Base-by-base conservation (phyloP, 2,329 filamentous ascomycete genomes). In the Didymella lethalis region DNA sequence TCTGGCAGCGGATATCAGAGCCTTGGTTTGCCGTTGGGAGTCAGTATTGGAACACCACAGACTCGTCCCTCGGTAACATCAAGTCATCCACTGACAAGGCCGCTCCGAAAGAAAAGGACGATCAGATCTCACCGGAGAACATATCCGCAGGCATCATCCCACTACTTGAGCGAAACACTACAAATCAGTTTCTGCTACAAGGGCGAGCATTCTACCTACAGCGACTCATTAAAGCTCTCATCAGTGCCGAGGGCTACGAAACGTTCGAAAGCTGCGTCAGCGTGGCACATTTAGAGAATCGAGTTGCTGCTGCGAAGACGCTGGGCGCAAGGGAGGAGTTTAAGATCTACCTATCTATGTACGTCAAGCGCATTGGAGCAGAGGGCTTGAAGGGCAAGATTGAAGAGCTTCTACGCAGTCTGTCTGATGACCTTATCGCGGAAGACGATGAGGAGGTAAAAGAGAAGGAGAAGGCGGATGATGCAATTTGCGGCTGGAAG, bases 31-130 rank as follows among this genome's bases (percentile, higher is more conserved):
- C 94, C 0, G 93, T 98, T 0, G 93, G 93, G 18, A 96, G 92
- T 67, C 95, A 99, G 75, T 99, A 99, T 76, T 99, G 95, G 96
- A 98, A 99, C 77, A 96, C 93, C 0, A 96, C 93, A 52, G 95
- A 97, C 71, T 93, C 92, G 1, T 93, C 93, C 0, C 88, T 97
- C 52, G 89, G 90, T 47, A 91, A 93, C 49, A 79, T 97, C 36
- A 88, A 92, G 64, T 88, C 91, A 2, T 89, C 88, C 1, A 59
- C 64, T 36, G 67, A 73, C 32, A 68, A 70, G 25, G 57, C 55
- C 11, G 58, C 63, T 7, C 60, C 65, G 1, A 77, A 73, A 25
- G 74, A 77, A 40, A 78, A 81, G 52, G 79, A 81, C 8, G 79
- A 84, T 52, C 73, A 81, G 8, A 80, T 82, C 36, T 80, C 80